A percentile compares a stretch with the other conserved stretches of the same genome.
These are phyloP conservation scores for Aspergillus carbonarius DNA, from an alignment of 2,329 filamentous ascomycete genomes.

Conservation along the genomic window DNA sequence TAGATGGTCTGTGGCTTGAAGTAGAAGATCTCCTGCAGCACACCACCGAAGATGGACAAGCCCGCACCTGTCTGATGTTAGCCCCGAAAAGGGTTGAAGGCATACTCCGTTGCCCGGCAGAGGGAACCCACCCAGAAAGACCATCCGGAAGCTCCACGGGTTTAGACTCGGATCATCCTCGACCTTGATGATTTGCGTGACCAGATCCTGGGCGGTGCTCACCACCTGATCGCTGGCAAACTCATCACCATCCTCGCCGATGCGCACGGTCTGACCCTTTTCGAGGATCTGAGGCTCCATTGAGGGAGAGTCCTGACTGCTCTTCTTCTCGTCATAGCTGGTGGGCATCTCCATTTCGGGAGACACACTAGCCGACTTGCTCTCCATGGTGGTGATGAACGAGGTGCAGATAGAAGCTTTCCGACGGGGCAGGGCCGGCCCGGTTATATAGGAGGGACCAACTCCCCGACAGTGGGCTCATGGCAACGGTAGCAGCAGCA, in stretches of 20 bases:
- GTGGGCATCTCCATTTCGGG: neutral
- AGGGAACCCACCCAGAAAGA: neutral
- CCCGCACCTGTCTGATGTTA: neutral
- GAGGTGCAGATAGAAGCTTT: neutral
- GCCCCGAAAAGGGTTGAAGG: too few relatives aligned
- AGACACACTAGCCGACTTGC: neutral
- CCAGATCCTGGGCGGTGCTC: neutral
- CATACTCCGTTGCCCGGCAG: too few relatives aligned
- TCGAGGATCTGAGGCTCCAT: neutral
- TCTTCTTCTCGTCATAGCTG: neutral
- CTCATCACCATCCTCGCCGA: neutral
- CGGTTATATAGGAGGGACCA: neutral
- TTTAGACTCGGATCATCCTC: neutral
- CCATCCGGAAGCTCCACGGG: conserved; percentile 4
- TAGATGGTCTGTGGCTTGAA: conserved; percentile 7
- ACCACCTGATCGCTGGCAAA: neutral
- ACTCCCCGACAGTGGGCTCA: neutral
- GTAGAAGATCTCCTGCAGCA: conserved; percentile 5
- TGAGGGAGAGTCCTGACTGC: neutral
- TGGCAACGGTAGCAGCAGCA: neutral
- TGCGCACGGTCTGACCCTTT: neutral
- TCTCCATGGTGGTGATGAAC: neutral
- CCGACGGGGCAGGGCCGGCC: neutral
- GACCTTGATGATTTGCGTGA: conserved; percentile 6
- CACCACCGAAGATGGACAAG: neutral